A percentile compares a stretch with the other conserved stretches of the same genome.
Conservation (phyloP, 371 early-diverging fungal species). For the Chytridiales sp. region DNA sequence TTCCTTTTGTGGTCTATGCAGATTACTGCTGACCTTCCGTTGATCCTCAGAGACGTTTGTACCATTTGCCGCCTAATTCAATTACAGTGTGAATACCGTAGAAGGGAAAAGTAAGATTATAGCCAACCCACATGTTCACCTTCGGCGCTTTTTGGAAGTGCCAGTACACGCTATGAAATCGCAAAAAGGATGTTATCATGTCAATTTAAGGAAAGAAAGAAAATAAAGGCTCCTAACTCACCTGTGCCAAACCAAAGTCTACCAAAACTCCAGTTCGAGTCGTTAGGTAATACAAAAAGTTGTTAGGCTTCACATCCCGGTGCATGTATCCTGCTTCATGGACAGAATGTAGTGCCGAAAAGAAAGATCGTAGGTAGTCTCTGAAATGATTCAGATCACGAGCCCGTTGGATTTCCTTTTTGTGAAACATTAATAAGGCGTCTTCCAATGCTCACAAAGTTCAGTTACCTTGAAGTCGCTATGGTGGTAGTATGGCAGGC, state of each 20-base stretch:
- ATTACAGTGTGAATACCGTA: no score
- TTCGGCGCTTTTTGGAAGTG: no score
- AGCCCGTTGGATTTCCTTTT: not conserved
- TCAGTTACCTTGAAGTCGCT: constrained; percentile 77
- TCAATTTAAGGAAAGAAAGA: no score
- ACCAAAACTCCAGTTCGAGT: constrained; percentile 80
- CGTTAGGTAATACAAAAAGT: constrained; percentile 84
- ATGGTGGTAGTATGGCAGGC: constrained; percentile 83
- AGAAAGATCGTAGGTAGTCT: constrained; percentile 76
- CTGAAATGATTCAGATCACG: constrained; percentile 50
- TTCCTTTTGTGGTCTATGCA: no score
- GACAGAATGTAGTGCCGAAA: constrained; percentile 55
- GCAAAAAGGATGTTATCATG: no score
- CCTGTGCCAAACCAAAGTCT: constrained; percentile 98
- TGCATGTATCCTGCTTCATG: constrained; percentile 79
- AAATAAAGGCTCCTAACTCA: constrained; percentile 8
- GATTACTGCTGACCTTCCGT: no score
- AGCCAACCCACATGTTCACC: no score
- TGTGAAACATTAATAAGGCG: not conserved
- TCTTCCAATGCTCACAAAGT: constrained; percentile 2
- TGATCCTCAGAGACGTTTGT: no score
- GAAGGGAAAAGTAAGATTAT: no score
- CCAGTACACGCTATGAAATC: no score
- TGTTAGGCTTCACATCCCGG: constrained; percentile 96
- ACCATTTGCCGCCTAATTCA: no score